Conservation (phyloP, 257 asterid genomes). For the Solanum arcanum region DNA sequence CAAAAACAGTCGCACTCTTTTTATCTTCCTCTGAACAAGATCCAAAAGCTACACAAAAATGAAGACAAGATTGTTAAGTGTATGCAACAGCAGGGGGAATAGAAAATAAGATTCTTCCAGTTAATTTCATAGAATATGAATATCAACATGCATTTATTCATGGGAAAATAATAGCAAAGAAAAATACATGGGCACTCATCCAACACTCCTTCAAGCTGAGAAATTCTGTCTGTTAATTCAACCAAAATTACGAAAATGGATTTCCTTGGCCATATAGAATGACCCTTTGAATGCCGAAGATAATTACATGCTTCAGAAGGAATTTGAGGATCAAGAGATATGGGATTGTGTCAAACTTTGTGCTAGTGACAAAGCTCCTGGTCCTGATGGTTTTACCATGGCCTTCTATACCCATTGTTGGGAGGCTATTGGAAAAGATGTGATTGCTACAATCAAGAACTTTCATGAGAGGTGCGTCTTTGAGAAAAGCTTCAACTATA, state of each 20-base stretch:
- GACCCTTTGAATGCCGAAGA: not conserved
- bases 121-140: not conserved
- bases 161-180: not conserved
- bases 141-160: not conserved
- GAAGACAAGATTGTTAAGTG: not conserved
- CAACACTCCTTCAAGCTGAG: not conserved
- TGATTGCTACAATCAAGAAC: too few species aligned
- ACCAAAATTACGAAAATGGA: not conserved
- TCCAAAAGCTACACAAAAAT: constrained; percentile 42
- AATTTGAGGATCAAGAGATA: too few species aligned
- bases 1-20: constrained; percentile 32
- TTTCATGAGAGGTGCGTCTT: too few species aligned
- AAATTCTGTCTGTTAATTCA: not conserved
- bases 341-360: too few species aligned
- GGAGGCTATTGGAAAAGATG: too few species aligned
- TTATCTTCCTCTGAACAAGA: constrained; percentile 51
- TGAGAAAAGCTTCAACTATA: too few species aligned
- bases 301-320: too few species aligned
- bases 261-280: not conserved
- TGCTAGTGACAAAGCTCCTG: too few species aligned
- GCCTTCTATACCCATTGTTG: too few species aligned
- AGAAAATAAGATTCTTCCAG: not conserved
- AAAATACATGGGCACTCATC: not conserved
- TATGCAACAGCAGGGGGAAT: not conserved
- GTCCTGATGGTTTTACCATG: too few species aligned